Evolutionary conservation across 2,329 filamentous ascomycete genomes (phyloP), one percentile per base, ranked within the genome.

Genomic region (Orbilia brochopaga): DNA sequence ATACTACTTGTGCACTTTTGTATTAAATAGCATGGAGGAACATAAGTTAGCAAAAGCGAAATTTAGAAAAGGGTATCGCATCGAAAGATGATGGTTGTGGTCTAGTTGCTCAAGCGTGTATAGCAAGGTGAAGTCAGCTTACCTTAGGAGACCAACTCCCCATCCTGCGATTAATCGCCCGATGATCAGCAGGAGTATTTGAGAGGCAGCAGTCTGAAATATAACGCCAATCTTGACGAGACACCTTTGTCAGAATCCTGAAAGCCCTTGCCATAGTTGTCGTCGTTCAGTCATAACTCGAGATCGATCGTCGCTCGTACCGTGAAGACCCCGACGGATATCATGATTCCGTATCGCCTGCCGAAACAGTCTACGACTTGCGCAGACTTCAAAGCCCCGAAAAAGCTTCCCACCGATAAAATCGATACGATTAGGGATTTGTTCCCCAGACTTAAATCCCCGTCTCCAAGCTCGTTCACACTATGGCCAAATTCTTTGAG

Each of bases 341-440:
- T 58, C 58, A 70, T 70, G 30, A 63, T 30, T 27, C 65, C 65
- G 8, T 42, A n/a, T 21, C 59, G 57, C 23, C 65, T 53, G 24
- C 65, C 65, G 42, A 63, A 59, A 32, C 24, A 63, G 23, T 70
- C 65, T 15, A 58, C 65, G 15, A 64, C 53, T 19, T 57, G 65
- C 6, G 65, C 65, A 1, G 65, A 62, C 52, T 58, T 37, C 53
- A 70, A 53, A 1, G 65, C 65, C 1, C 65, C 91, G 58, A 91
- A 81, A 74, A 90, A 87, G 21, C 90, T 94, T 44, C 91, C 91
- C 40, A 88, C 89, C 69, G 90, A 93, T 46, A 95, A 83, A 74
- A 95, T 92, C 13, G 90, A 89, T 53, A 94, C 90, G 65, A 93
- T 89, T 70, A 89, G 82, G 21, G 90, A 88, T 50, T 87, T 86